Evolutionary conservation across 2,329 filamentous ascomycete species (phyloP).

Genomic region (Aspergillus tanneri): DNA sequence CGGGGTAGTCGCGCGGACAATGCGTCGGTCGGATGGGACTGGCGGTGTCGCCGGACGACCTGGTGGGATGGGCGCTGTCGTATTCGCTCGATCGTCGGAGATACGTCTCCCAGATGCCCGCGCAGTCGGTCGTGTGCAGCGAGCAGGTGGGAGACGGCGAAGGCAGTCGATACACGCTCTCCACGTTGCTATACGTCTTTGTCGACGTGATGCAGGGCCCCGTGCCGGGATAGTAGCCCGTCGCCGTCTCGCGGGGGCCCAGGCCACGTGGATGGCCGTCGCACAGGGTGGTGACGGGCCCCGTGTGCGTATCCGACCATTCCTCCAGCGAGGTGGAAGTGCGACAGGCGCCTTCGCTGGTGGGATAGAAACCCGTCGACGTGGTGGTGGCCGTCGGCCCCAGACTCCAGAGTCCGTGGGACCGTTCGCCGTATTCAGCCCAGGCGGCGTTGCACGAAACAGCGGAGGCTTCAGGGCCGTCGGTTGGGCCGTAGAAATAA

Average conservation of each 20-base stretch:
- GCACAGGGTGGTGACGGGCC: constrained; percentile 24
- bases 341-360: constrained; percentile 21
- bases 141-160: constrained; percentile 12
- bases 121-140: constrained; percentile 20
- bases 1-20: constrained; percentile 16
- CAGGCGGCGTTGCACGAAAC: constrained; percentile 24
- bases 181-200: constrained; percentile 1
- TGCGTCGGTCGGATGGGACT: constrained; percentile 17
- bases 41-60: constrained; percentile 19
- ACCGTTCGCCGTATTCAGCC: constrained; percentile 19
- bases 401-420: constrained; percentile 15
- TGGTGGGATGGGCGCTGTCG: constrained; percentile 5
- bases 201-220: constrained; percentile 17
- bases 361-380: constrained; percentile 14
- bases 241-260: constrained; percentile 18
- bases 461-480: constrained; percentile 18
- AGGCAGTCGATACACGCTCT: constrained; percentile 13
- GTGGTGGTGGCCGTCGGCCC: constrained; percentile 18
- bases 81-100: constrained; percentile 12
- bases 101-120: constrained; percentile 25
- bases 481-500: constrained; percentile 26
- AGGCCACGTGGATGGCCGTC: constrained; percentile 22
- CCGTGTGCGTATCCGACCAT: constrained; percentile 19
- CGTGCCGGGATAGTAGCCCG: constrained; percentile 20
- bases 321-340: constrained; percentile 12